phyloP scores from a whole-genome alignment of 2,329 filamentous ascomycete genomes.

The Chalaropsis ovoidea region DNA sequence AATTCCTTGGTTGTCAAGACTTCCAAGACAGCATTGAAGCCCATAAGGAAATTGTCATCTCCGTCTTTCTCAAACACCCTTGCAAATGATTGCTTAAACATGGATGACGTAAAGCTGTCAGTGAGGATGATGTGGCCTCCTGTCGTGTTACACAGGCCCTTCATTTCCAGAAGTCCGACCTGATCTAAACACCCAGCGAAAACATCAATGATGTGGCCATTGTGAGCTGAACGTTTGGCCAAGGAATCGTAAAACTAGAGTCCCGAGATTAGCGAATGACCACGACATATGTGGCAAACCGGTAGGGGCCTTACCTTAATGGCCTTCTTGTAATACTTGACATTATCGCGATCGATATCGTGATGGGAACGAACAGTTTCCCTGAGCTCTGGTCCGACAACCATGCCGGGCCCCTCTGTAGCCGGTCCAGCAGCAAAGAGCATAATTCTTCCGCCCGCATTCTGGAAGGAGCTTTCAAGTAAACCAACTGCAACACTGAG shows the following conservation, averaged over 20 bases:
- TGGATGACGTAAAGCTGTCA: conserved; percentile 95
- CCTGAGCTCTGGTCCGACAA: conserved; percentile 87
- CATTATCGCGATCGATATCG: conserved; percentile 96
- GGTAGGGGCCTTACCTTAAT: conserved; percentile 55
- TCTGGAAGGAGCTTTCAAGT: conserved; percentile 89
- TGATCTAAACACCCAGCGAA: conserved; percentile 97
- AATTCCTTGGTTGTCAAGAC: conserved; percentile 95
- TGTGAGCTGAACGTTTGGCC: conserved; percentile 88
- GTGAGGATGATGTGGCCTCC: conserved; percentile 97
- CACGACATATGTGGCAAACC: conserved; percentile 26
- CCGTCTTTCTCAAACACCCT: conserved; percentile 95
- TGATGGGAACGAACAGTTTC: conserved; percentile 97
- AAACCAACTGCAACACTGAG: conserved; percentile 87
- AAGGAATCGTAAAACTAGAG: conserved; percentile 81
- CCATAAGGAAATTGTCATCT: conserved; percentile 91
- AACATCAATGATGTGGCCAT: conserved; percentile 94
- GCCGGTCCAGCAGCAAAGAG: conserved; percentile 89
- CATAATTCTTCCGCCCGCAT: conserved; percentile 92
- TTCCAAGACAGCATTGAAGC: conserved; percentile 92
- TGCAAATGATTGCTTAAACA: conserved; percentile 98
- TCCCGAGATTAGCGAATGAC: conserved; percentile 25
- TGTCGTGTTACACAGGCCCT: conserved; percentile 88
- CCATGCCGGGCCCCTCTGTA: conserved; percentile 92
- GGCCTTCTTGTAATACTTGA: conserved; percentile 99
- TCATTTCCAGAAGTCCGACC: conserved; percentile 96